phyloP scores from a whole-genome alignment of 345 rosid genomes.

The Theobroma cacao region DNA sequence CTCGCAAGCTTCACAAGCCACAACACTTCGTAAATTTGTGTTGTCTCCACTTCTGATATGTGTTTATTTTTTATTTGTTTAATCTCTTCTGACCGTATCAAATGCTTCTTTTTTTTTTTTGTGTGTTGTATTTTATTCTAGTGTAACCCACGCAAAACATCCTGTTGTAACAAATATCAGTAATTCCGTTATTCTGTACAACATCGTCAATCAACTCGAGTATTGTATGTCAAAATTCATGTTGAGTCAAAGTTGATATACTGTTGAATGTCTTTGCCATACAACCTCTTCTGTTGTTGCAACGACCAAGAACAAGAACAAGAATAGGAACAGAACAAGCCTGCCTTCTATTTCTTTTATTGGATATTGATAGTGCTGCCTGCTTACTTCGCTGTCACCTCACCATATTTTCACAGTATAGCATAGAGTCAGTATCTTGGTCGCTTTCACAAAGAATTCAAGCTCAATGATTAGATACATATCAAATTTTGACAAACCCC shows the following conservation, averaged over 20 bases:
- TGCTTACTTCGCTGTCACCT: no score
- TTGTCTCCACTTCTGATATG: neutral
- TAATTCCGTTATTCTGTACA: neutral
- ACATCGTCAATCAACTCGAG: neutral
- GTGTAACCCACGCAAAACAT: neutral
- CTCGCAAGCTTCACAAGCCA: neutral
- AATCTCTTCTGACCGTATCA: neutral
- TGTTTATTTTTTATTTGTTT: neutral
- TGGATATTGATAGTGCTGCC: no score
- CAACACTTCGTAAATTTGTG: neutral
- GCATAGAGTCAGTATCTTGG: no score
- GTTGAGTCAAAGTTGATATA: neutral
- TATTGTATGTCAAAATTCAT: neutral
- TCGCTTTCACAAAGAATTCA: no score
- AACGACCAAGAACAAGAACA: no score
- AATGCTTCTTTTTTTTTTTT: neutral
- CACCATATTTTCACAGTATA: no score
- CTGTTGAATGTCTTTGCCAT: neutral
- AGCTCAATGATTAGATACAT: no score
- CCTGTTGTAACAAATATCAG: conserved; percentile 6
- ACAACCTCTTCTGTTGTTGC: neutral
- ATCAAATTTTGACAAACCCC: no score
- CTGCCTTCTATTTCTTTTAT: no score
- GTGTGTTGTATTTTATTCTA: neutral
- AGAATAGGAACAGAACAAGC: no score